A percentile compares a stretch with the other conserved stretches of the same genome.
Evolutionary conservation across 2,329 filamentous ascomycete species (phyloP).

Genomic region (Hypoxylon rubiginosum): DNA sequence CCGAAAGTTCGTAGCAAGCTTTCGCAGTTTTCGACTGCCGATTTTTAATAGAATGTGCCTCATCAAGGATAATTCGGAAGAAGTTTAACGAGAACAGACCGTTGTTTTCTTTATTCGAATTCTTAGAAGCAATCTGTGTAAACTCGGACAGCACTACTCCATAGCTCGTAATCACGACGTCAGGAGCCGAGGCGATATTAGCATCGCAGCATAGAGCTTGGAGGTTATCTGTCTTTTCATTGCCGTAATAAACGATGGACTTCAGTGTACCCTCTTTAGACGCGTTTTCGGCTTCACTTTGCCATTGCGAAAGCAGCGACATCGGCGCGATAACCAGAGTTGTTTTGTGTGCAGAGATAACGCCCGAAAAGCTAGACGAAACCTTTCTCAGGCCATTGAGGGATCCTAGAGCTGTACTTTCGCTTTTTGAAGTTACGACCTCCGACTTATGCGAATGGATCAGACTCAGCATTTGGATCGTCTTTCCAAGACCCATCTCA

Average conservation of each 20-base stretch:
- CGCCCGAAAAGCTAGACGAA: constrained; percentile 66
- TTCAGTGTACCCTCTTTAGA: constrained; percentile 87
- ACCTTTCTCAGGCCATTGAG: constrained; percentile 74
- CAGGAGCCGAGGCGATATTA: constrained; percentile 82
- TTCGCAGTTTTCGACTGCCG: constrained; percentile 92
- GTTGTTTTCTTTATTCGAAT: constrained; percentile 74
- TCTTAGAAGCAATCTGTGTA: constrained; percentile 76
- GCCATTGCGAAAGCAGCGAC: constrained; percentile 96
- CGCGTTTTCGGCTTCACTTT: constrained; percentile 92
- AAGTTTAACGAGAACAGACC: constrained; percentile 94
- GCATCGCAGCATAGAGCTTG: constrained; percentile 81
- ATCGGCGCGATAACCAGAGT: constrained; percentile 97
- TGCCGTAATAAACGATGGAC: constrained; percentile 91
- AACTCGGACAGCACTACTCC: constrained; percentile 93
- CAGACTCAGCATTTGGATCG: constrained; percentile 96
- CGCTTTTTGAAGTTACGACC: constrained; percentile 56
- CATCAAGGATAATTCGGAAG: constrained; percentile 94
- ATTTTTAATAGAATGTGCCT: constrained; percentile 94
- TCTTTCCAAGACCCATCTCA: constrained; percentile 98
- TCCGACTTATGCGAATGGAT: constrained; percentile 85
- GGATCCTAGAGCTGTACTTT: constrained; percentile 55
- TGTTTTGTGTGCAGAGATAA: constrained; percentile 83
- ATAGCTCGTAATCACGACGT: constrained; percentile 95
- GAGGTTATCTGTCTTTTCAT: constrained; percentile 84
- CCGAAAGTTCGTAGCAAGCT: constrained; percentile 91